These are phyloP conservation scores for Gymnopilus dilepis DNA, from an alignment of 768 basidiomycete species.

Conservation along the genomic window DNA sequence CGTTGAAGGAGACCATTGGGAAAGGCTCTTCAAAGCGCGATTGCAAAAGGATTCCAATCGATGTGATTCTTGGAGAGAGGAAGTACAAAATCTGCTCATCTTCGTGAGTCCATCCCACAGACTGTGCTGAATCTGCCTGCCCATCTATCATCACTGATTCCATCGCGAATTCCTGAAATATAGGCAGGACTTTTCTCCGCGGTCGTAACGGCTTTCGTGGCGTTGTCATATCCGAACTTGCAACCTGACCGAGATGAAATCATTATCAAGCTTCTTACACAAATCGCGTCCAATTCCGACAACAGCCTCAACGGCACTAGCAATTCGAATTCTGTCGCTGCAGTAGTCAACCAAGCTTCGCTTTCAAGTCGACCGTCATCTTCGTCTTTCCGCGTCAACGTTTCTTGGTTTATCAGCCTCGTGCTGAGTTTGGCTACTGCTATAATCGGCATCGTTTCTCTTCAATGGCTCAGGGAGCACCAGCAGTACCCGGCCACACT, in stretches of 20 bases:
- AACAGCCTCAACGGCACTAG: background rate
- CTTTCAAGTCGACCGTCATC: background rate
- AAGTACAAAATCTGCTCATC: constrained; percentile 7
- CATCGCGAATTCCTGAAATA: too few species aligned
- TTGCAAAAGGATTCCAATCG: background rate
- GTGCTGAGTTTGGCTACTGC: constrained; percentile 18
- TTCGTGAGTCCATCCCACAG: background rate
- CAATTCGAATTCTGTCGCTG: background rate
- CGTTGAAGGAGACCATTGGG: constrained; percentile 2
- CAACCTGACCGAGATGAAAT: constrained; percentile 20
- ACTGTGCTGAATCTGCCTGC: too few species aligned
- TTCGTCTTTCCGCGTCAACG: constrained; percentile 15
- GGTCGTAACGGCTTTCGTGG: constrained; percentile 26
- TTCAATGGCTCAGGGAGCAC: constrained; percentile 26
- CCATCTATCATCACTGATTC: too few species aligned
- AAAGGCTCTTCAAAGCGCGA: background rate
- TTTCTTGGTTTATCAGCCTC: constrained; percentile 23
- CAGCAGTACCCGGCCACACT: constrained; percentile 6
- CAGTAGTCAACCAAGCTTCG: background rate
- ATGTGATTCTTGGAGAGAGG: constrained; percentile 9
- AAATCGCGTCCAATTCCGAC: constrained; percentile 4
- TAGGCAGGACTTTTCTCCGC: constrained; percentile 31
- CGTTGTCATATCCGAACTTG: constrained; percentile 27
- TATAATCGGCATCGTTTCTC: constrained; percentile 16
- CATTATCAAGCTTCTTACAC: constrained; percentile 16